Conservation (phyloP, 805 yeast species). For the Candida ulmi region DNA sequence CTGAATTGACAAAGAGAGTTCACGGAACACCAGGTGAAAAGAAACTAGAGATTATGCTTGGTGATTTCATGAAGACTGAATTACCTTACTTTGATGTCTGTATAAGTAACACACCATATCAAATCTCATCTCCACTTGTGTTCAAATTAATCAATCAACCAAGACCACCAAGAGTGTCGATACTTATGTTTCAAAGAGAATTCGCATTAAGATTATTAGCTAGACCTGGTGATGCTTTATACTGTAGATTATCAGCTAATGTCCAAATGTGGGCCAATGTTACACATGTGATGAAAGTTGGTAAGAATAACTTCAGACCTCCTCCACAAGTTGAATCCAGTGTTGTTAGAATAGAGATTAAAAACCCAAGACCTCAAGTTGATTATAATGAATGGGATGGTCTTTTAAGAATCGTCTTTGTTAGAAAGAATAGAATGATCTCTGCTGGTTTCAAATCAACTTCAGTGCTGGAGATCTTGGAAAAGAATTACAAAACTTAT, state of each 20-base stretch:
- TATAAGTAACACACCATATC: constrained; percentile 96
- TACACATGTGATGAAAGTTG: constrained; percentile 97
- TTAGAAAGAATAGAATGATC: constrained; percentile 87
- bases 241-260: constrained; percentile 90
- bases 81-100: constrained; percentile 93
- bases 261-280: constrained; percentile 99
- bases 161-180: constrained; percentile 89
- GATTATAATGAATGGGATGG: constrained; percentile 98
- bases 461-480: constrained; percentile 75
- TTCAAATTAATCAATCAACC: constrained; percentile 89
- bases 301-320: constrained; percentile 92
- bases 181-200: constrained; percentile 96
- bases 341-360: constrained; percentile 90
- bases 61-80: constrained; percentile 95
- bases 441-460: constrained; percentile 87
- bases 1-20: constrained; percentile 94
- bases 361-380: constrained; percentile 87
- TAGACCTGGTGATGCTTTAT: constrained; percentile 91
- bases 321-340: constrained; percentile 98
- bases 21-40: constrained; percentile 94
- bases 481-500: constrained; percentile 80
- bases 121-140: constrained; percentile 93
- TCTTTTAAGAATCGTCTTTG: constrained; percentile 81
- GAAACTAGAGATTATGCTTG: constrained; percentile 84
- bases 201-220: constrained; percentile 92